Percentiles rank a stretch among this genome's conserved stretches.
Conservation (phyloP, 768 basidiomycete species). For the Hypsizygus marmoreus region DNA sequence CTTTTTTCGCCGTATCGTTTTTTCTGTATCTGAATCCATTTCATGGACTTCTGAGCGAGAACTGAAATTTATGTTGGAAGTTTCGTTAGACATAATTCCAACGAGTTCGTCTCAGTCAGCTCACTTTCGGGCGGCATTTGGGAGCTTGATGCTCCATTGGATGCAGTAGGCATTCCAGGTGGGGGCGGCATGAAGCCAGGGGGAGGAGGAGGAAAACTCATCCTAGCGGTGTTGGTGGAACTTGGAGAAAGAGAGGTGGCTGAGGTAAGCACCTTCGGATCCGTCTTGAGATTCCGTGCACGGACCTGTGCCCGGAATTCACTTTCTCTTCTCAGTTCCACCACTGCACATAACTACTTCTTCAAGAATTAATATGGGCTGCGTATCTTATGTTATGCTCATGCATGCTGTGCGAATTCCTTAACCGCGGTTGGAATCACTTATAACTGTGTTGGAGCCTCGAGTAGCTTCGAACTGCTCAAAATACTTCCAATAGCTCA, state of each 20-base stretch:
- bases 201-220: conserved; percentile 61
- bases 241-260: conserved; percentile 40
- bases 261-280: conserved; percentile 40
- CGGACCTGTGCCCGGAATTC: too few species aligned
- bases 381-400: too few species aligned
- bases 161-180: conserved; percentile 50
- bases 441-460: too few species aligned
- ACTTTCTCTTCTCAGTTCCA: too few species aligned
- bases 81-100: conserved; percentile 18
- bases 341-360: too few species aligned
- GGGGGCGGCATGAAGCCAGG: conserved; percentile 53
- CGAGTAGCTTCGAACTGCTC: too few species aligned
- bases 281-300: conserved; percentile 29
- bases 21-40: conserved; percentile 94
- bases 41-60: conserved; percentile 89
- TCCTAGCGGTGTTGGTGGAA: conserved; percentile 32
- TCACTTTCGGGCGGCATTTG: conserved; percentile 50
- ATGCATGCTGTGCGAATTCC: too few species aligned
- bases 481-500: too few species aligned
- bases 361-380: too few species aligned
- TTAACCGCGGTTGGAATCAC: too few species aligned
- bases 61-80: conserved; percentile 37
- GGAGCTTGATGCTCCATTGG: conserved; percentile 39
- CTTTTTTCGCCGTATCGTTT: conserved; percentile 91
- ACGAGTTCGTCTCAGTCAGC: conserved; percentile 18